Evolutionary conservation across 441 rosid species (phyloP), one percentile per base, ranked within the genome.

Genomic region (Syzygium syzygioides): DNA sequence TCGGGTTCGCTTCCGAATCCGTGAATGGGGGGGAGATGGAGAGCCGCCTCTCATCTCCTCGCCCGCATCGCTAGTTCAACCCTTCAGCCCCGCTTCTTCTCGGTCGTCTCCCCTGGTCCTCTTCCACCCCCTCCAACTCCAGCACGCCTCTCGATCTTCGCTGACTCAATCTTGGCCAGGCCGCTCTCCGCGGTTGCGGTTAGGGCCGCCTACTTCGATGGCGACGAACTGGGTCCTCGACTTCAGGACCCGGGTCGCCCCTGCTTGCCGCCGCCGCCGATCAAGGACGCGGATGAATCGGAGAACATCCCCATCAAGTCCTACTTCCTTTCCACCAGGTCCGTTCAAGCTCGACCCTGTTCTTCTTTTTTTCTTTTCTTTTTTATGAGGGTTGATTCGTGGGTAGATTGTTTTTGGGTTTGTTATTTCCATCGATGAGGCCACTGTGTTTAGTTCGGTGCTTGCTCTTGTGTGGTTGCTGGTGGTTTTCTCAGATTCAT

Each of bases 11-110:
- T 48, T 54, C 79, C 80, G 45, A 53, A 86, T 11, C 79, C 85
- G 92, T 93, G 95, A 94, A 97, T 95, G 98, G 97, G 98, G 98
- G 97, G 98, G 92, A 92, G 95, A 96, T 95, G 98, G 98, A 93
- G 96, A 89, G 92, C 92, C 60, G 89, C 93, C 85, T 88, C 94
- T 92, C 91, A 94, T 89, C 91, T 93, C 90, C 90, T 92, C 91
- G 87, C 91, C 88, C 89, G 89, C 89, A 92, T 89, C 88, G 23
- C 89, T 9, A 37, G 87, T 11, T 83, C 86, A 89, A 86, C 90
- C 86, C 85, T 90, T 53, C 68, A 76, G 34, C 48, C 54, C 87
- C 66, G 55, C 83, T 83, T 66, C 59, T 87, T 57, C 80, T 79
- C 79, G 56, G 55, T 88, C 52, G 14, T 32, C 62, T 56, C 79